Evolutionary conservation across 345 rosid species (phyloP).

Genomic region (Brassica rapa): DNA sequence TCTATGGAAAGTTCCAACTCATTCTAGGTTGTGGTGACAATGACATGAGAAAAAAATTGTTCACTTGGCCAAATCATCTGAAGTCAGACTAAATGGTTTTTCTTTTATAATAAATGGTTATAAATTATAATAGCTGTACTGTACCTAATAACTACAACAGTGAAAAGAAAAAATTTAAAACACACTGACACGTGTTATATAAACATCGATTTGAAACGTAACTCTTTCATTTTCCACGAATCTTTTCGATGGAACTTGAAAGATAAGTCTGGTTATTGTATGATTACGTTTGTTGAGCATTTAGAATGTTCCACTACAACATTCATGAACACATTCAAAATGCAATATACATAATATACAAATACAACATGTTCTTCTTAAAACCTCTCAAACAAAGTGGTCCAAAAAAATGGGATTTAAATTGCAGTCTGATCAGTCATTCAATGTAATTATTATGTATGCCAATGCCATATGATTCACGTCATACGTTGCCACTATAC

Average conservation of each 20-base stretch:
- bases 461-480: constrained; percentile 37
- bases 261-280: constrained; percentile 15
- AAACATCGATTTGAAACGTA: constrained; percentile 14
- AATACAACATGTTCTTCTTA: background rate
- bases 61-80: constrained; percentile 13
- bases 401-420: constrained; percentile 13
- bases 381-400: constrained; percentile 14
- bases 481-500: constrained; percentile 38
- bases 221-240: constrained; percentile 19
- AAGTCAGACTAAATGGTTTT: constrained; percentile 1
- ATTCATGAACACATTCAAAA: background rate
- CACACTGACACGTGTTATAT: constrained; percentile 19
- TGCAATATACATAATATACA: background rate
- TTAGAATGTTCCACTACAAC: constrained; percentile 13
- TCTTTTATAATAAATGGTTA: no score
- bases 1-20: background rate
- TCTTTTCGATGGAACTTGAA: constrained; percentile 21
- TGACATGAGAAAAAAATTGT: constrained; percentile 2
- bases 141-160: background rate
- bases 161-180: background rate
- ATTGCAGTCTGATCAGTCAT: constrained; percentile 15
- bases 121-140: background rate
- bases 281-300: constrained; percentile 23
- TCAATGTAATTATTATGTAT: constrained; percentile 14
- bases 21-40: constrained; percentile 7